A percentile compares a stretch with the other conserved stretches of the same genome.
phyloP scores from a whole-genome alignment of 495 filamentous ascomycete genomes.

The Trichoderma gamsii region DNA sequence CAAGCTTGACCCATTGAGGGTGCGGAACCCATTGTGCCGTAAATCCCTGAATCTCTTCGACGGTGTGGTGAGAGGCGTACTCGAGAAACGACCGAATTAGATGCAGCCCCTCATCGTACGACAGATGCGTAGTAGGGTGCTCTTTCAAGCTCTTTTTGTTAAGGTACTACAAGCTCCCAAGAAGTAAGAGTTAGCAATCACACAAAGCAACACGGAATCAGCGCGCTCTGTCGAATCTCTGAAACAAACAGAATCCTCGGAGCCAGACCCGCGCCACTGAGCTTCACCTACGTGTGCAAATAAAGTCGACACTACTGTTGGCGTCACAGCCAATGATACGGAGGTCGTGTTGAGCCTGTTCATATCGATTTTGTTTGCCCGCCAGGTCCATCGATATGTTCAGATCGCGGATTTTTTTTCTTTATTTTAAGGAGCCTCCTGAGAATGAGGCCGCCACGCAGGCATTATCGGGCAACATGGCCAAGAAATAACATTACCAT shows the following conservation, averaged over 20 bases:
- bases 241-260: background rate
- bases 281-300: slow-evolving; percentile 49
- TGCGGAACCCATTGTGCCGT: slow-evolving; percentile 83
- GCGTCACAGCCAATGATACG: slow-evolving; percentile 56
- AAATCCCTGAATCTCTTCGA: slow-evolving; percentile 89
- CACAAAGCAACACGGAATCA: background rate
- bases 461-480: background rate
- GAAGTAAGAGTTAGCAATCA: background rate
- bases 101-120: slow-evolving; percentile 90
- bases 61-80: slow-evolving; percentile 76
- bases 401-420: background rate
- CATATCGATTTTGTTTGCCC: slow-evolving; percentile 12
- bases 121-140: slow-evolving; percentile 79
- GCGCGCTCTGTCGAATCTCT: background rate
- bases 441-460: background rate
- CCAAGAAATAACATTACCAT: background rate
- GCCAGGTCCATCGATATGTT: background rate
- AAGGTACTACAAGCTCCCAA: slow-evolving; percentile 55
- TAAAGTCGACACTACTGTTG: slow-evolving; percentile 58
- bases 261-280: background rate
- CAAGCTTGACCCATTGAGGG: slow-evolving; percentile 79
- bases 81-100: slow-evolving; percentile 77
- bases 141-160: slow-evolving; percentile 66
- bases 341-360: slow-evolving; percentile 52
- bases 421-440: background rate